Percentiles rank a stretch among this genome's conserved stretches.
Evolutionary conservation across 768 basidiomycete species (phyloP).

Genomic region (Mycena galopus): DNA sequence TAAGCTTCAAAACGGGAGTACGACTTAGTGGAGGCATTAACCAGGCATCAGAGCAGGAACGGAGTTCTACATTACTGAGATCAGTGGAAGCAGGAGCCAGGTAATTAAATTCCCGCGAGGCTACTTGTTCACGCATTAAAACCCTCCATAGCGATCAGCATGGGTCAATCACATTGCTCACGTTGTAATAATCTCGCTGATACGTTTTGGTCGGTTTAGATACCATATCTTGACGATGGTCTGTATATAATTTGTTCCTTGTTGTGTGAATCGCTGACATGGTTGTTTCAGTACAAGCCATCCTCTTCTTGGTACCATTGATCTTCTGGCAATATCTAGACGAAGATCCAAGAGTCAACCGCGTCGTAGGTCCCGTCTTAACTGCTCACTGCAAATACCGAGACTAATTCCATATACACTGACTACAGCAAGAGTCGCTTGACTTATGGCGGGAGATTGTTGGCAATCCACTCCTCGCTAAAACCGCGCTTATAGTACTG

Average conservation of each 20-base stretch:
- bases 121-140: neutral
- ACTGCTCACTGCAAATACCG: neutral
- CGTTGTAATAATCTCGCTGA: constrained; percentile 17
- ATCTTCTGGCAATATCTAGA: constrained; percentile 68
- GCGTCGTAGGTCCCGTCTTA: constrained; percentile 52
- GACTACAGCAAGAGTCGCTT: constrained; percentile 69
- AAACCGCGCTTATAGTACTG: constrained; percentile 66
- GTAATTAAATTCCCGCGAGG: constrained; percentile 1
- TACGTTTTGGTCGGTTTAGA: constrained; percentile 48
- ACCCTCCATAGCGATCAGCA: constrained; percentile 27
- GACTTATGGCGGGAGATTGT: constrained; percentile 68
- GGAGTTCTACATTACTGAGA: constrained; percentile 69
- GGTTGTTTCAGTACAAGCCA: constrained; percentile 58
- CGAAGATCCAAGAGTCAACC: constrained; percentile 63
- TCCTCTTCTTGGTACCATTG: constrained; percentile 72
- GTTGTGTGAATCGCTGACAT: neutral
- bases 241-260: neutral
- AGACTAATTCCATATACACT: too few species aligned
- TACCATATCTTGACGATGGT: constrained; percentile 70
- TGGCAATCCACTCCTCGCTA: constrained; percentile 59
- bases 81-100: constrained; percentile 62
- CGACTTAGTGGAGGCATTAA: constrained; percentile 1
- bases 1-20: too few species aligned
- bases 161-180: constrained; percentile 27
- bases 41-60: constrained; percentile 49